These are phyloP conservation scores for Myriosclerotinia scirpicola DNA, from an alignment of 2,329 filamentous ascomycete genomes.

Conservation along the genomic window DNA sequence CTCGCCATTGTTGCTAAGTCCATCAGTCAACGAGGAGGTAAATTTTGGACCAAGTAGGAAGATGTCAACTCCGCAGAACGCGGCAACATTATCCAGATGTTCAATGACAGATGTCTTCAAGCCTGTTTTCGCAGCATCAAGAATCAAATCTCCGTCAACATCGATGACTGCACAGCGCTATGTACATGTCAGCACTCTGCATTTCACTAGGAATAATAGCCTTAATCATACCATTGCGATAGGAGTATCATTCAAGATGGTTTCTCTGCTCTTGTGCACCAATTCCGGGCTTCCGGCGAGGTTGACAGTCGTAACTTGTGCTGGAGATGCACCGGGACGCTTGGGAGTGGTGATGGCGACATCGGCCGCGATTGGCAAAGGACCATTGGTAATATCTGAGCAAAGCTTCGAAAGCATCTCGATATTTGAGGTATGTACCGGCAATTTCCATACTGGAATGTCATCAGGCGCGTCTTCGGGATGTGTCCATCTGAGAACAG, in stretches of 20 bases:
- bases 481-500: constrained; percentile 90
- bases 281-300: constrained; percentile 84
- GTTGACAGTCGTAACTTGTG: constrained; percentile 81
- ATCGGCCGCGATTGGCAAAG: constrained; percentile 74
- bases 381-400: constrained; percentile 71
- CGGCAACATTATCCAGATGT: constrained; percentile 82
- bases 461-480: constrained; percentile 83
- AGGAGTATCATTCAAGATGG: constrained; percentile 86
- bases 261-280: constrained; percentile 86
- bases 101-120: constrained; percentile 76
- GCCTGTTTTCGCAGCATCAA: constrained; percentile 65
- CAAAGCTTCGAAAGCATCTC: constrained; percentile 77
- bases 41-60: constrained; percentile 92
- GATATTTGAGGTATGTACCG: constrained; percentile 87
- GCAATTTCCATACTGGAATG: constrained; percentile 81
- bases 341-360: constrained; percentile 82
- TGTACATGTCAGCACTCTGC: constrained; percentile 38
- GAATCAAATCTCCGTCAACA: constrained; percentile 86
- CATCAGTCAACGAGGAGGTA: constrained; percentile 69
- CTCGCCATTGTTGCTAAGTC: constrained; percentile 71
- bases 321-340: constrained; percentile 51
- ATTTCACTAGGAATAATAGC: not conserved
- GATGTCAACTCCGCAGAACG: constrained; percentile 91
- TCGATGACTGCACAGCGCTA: constrained; percentile 93
- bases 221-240: constrained; percentile 75